Evolutionary conservation across 208 protist genomes (phyloP), one percentile per base, ranked within the genome.

Genomic region (Acanthamoeba castellanii): DNA sequence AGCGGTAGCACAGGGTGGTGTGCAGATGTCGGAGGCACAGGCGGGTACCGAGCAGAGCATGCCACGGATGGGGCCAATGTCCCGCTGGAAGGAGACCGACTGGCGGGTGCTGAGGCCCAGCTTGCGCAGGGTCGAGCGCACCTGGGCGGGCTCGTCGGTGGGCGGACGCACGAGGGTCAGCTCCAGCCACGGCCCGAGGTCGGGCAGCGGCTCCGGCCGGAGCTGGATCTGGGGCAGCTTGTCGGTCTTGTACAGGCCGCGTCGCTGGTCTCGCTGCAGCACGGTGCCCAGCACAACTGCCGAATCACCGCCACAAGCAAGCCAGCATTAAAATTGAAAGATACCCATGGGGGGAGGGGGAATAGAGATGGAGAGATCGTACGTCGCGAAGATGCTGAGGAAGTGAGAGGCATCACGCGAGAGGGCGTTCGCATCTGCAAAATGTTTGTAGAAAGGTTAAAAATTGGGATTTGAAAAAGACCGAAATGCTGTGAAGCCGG

Each of bases 131-230:
- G 61, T 9, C 22, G 47, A 9, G n/a, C 78, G 78, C 2, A 87
- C 78, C 6, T 32, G 6, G 30, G 42, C 50, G 50, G 42, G 42
- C 78, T 87, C 50, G 27, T 87, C 78, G 47, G 42, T 32, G 52
- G 78, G 22, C 47, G 42, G 20, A 42, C 47, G 78, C 78, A 81
- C 37, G 78, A 87, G 78, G 50, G 47, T 57, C n/a, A 87, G 27
- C 78, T 87, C n/a, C 8, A 87, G 78, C 78, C 78, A 87, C 18
- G 78, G 78, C 78, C 78, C 78, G 78, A 87, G 78, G 2, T 87
- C 78, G n/a, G 78, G 78, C 42, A 87, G 47, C 78, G 78, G 42
- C 11, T 59, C 50, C 27, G 47, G 78, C 78, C 0, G 3, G 50
- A 87, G 27, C 9, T 55, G 11, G 78, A 87, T 61, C n/a, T 4